Evolutionary conservation across 805 yeast species (phyloP), one percentile per base, ranked within the genome.

Genomic region (Ogataea naganishii): DNA sequence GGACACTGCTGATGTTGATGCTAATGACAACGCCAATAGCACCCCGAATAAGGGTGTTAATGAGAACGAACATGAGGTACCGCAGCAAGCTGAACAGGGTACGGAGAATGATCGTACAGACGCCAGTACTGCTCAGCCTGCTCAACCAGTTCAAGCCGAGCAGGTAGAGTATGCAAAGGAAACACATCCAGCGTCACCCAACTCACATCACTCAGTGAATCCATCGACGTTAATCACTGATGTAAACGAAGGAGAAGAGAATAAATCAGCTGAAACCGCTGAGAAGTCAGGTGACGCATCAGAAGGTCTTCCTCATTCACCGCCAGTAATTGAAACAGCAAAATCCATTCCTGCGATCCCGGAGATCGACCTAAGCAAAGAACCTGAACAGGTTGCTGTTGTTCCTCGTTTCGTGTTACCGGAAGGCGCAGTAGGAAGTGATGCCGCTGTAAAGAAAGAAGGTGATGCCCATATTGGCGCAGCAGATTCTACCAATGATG

Each of bases 361-460:
- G 3, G 15, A 21, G 7, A 15, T 21, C 18, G 26, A 28, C 18
- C 13, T 27, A 9, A 14, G 18, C 8, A 20, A 28, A 13, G 13
- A 22, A n/a, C 23, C 31, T 4, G 31, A 28, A 16, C 20, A 21
- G 11, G 26, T 22, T 16, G 31, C 31, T 4, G 31, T 21, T 14
- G 31, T 16, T 14, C 26, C 25, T 7, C 20, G 11, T 20, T 11
- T 11, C 9, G 11, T 10, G 11, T 20, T 20, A 20, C 22, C 22
- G 11, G n/a, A 23, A n/a, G 24, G 22, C 2, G 32, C 33, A 28
- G 24, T 35, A 6, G 29, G 27, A 5, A 33, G 33, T 14, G 27
- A 29, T 10, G 32, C 33, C n/a, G 35, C 24, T 18, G 35, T 40
- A 14, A 39, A 40, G 22, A 40, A 38, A 14, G 37, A 32, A 11